Conservation (phyloP, 2,329 filamentous ascomycete species). For the Aureobasidium sp. region DNA sequence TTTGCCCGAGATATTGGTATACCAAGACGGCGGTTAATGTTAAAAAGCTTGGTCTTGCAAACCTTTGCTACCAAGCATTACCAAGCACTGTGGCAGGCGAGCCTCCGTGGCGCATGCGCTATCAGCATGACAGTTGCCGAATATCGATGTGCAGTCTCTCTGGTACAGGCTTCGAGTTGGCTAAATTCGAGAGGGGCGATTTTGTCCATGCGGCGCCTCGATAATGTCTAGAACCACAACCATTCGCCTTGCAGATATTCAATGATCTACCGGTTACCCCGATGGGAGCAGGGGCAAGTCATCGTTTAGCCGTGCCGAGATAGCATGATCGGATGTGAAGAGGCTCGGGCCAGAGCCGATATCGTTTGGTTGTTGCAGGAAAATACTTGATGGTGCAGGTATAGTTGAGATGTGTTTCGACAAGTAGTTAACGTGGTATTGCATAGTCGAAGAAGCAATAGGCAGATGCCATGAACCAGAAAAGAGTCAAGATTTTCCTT, state of each 20-base stretch:
- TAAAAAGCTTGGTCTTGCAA: neutral
- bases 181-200: conserved; percentile 6
- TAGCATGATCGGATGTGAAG: neutral
- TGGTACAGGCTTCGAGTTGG: neutral
- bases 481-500: conserved; percentile 4
- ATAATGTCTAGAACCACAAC: neutral
- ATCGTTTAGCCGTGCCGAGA: conserved; percentile 1
- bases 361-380: neutral
- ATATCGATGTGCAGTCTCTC: neutral
- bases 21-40: neutral
- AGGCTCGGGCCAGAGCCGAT: neutral
- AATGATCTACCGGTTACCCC: neutral
- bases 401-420: neutral
- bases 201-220: neutral
- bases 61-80: neutral
- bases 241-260: neutral
- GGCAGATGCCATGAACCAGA: neutral
- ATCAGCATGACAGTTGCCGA: neutral
- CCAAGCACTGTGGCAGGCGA: neutral
- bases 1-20: neutral
- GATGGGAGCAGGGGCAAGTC: neutral
- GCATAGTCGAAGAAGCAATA: neutral
- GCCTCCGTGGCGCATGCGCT: neutral
- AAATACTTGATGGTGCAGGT: neutral
- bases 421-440: neutral